Evolutionary conservation across 495 filamentous ascomycete species (phyloP).

Genomic region (Hypoxylon trugodes): DNA sequence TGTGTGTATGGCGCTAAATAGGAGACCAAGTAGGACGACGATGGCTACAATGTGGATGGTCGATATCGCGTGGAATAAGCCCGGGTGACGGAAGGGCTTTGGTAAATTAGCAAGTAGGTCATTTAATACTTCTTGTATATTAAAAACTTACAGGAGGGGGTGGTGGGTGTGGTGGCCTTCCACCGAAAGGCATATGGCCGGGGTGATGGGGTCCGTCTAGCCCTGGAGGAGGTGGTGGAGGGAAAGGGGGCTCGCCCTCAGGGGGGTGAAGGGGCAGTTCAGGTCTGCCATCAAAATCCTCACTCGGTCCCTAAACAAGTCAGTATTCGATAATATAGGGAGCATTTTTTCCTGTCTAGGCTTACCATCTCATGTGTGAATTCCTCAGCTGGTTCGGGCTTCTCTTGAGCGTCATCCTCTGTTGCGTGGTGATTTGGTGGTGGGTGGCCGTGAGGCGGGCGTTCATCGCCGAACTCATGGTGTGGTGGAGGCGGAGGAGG

Average conservation of each 20-base stretch:
- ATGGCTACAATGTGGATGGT: slow-evolving; percentile 39
- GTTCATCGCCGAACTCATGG: slow-evolving; percentile 5
- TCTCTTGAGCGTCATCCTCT: neutral
- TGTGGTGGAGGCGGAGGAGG: slow-evolving; percentile 16
- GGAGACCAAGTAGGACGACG: slow-evolving; percentile 44
- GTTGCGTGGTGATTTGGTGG: neutral
- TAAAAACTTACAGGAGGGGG: slow-evolving; percentile 25
- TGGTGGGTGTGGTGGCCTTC: slow-evolving; percentile 9
- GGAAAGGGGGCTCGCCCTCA: neutral
- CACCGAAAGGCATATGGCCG: neutral
- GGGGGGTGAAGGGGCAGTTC: slow-evolving; percentile 7
- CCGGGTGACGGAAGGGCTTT: slow-evolving; percentile 22
- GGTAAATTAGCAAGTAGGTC: neutral
- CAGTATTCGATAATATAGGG: neutral
- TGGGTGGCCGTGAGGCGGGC: slow-evolving; percentile 2
- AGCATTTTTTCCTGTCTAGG: neutral
- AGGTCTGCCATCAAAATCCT: slow-evolving; percentile 4
- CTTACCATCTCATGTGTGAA: slow-evolving; percentile 21
- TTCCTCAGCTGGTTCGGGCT: neutral
- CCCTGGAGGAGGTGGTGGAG: slow-evolving; percentile 1
- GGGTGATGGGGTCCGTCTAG: slow-evolving; percentile 1
- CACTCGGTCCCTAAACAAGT: slow-evolving; percentile 20
- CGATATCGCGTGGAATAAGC: slow-evolving; percentile 9
- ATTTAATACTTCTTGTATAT: neutral
- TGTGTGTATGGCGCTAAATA: slow-evolving; percentile 46